phyloP scores from a whole-genome alignment of 2,329 filamentous ascomycete species.

The Claviceps maximensis region DNA sequence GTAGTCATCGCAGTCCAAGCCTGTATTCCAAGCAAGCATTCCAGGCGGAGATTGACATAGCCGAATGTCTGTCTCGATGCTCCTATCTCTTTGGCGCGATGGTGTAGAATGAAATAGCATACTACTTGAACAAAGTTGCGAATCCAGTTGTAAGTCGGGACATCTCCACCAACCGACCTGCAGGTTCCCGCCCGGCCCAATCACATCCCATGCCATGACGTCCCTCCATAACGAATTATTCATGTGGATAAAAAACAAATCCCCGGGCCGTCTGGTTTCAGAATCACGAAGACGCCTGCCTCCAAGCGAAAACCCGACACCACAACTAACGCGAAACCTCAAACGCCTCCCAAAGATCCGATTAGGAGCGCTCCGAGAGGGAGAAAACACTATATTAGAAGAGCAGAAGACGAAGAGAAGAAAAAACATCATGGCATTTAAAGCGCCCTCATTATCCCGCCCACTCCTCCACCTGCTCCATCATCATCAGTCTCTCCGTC shows the following conservation, averaged over 20 bases:
- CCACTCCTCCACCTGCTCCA: slow-evolving; percentile 8
- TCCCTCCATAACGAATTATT: background rate
- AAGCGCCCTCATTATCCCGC: slow-evolving; percentile 9
- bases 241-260: background rate
- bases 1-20: too few relatives aligned
- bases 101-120: background rate
- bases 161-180: background rate
- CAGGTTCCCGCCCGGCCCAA: background rate
- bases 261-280: too few relatives aligned
- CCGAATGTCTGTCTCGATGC: too few relatives aligned
- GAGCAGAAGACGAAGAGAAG: background rate
- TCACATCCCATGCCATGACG: background rate
- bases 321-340: background rate
- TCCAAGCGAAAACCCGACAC: background rate
- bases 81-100: too few relatives aligned
- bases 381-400: too few relatives aligned
- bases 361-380: too few relatives aligned
- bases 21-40: too few relatives aligned
- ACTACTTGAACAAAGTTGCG: background rate
- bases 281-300: background rate
- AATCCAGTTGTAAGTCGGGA: background rate
- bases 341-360: background rate
- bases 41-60: too few relatives aligned
- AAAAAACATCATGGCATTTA: slow-evolving; percentile 17
- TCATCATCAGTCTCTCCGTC: slow-evolving; percentile 8